Evolutionary conservation across 163 green algal genomes (phyloP).

Genomic region (Coccomyxa subellipsoidea): DNA sequence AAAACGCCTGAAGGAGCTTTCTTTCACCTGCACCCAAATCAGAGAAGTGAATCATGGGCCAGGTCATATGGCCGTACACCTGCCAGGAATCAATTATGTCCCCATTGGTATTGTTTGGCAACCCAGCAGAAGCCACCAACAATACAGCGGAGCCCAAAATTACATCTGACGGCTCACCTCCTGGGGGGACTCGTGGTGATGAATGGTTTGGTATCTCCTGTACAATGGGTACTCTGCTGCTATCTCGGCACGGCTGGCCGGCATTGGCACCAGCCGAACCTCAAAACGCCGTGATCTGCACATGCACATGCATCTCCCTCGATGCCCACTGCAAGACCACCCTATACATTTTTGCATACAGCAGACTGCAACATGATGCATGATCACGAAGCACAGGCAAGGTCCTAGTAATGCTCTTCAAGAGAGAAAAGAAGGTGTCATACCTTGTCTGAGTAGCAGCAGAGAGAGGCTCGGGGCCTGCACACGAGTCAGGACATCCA

Average conservation of each 20-base stretch:
- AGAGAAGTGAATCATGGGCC: too few species aligned
- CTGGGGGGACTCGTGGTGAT: not conserved
- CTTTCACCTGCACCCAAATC: not conserved
- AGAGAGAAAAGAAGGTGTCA: too few species aligned
- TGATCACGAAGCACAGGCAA: too few species aligned
- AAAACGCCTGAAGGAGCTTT: slow-evolving; percentile 60
- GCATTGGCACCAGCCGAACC: not conserved
- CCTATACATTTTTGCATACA: too few species aligned
- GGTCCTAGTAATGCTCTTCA: too few species aligned
- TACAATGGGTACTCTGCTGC: slow-evolving; percentile 3
- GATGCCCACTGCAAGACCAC: too few species aligned
- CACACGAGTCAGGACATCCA: not conserved
- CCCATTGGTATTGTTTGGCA: too few species aligned
- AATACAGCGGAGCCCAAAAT: too few species aligned
- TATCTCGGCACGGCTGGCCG: not conserved
- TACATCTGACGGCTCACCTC: not conserved
- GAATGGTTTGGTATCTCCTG: slow-evolving; percentile 12
- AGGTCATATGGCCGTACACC: too few species aligned
- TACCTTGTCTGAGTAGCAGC: not conserved
- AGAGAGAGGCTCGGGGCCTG: not conserved
- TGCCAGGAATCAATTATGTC: too few species aligned
- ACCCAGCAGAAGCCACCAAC: too few species aligned
- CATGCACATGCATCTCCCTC: not conserved
- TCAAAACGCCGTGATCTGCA: not conserved
- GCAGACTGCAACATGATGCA: too few species aligned